Conservation (phyloP, 1,284 basidiomycete genomes). For the Cutaneotrichosporon dermatis region DNA sequence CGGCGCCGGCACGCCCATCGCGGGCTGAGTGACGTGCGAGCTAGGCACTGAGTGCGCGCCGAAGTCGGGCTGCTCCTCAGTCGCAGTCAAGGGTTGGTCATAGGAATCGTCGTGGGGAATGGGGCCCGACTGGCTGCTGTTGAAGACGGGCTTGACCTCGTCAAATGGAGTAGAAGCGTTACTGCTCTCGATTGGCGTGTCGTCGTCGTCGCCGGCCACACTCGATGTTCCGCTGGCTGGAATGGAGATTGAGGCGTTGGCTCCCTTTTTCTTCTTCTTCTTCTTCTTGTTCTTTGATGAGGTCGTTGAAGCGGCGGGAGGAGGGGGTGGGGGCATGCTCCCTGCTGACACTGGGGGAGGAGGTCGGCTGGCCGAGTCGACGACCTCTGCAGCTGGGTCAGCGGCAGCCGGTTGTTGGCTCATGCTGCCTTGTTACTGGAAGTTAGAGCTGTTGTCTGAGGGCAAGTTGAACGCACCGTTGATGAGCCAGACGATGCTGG, state of each 20-base stretch:
- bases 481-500: no score
- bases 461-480: no score
- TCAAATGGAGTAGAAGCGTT: no score
- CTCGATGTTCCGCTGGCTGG: no score
- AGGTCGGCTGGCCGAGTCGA: not conserved
- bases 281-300: conserved; percentile 21
- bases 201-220: no score
- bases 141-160: no score
- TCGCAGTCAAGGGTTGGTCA: no score
- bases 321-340: not conserved
- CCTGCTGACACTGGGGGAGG: not conserved
- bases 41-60: not conserved
- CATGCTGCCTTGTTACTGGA: conserved; percentile 5
- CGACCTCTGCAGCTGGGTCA: not conserved
- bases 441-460: not conserved
- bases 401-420: conserved; percentile 10
- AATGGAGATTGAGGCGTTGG: not conserved
- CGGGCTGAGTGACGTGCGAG: not conserved
- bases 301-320: not conserved
- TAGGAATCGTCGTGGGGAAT: no score
- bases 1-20: conserved; percentile 4
- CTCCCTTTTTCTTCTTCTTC: conserved; percentile 17
- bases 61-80: conserved; percentile 13
- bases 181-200: no score
- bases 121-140: no score